Evolutionary conservation across 352 stramenopile species (phyloP).

Genomic region (Phytopythium kandeliae): DNA sequence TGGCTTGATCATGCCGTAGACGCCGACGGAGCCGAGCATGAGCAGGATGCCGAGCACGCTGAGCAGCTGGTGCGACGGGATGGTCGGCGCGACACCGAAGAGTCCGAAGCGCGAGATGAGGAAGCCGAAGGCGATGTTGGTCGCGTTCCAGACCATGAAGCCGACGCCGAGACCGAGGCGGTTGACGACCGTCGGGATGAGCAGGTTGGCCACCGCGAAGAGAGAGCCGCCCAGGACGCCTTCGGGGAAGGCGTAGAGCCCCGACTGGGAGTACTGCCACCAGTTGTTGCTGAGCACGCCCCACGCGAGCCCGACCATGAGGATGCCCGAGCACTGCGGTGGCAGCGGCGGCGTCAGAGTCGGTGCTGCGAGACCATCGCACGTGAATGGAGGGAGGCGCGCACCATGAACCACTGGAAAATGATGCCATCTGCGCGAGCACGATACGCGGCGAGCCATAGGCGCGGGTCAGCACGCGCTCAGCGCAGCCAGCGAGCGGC

Average conservation of each 20-base stretch:
- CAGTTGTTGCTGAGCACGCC: conserved; percentile 80
- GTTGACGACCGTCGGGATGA: conserved; percentile 85
- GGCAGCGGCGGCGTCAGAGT: no score
- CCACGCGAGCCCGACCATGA: conserved; percentile 75
- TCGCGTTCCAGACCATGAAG: conserved; percentile 87
- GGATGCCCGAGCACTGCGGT: conserved; percentile 70
- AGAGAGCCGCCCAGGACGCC: conserved; percentile 69
- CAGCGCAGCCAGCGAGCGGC: neutral
- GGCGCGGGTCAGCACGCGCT: neutral
- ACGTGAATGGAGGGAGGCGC: no score
- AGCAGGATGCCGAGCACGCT: conserved; percentile 66
- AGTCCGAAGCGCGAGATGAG: conserved; percentile 69
- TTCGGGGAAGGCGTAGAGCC: conserved; percentile 76
- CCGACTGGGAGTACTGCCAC: conserved; percentile 60
- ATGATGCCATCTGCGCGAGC: conserved; percentile 84
- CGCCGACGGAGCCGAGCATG: conserved; percentile 74
- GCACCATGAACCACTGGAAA: conserved; percentile 87
- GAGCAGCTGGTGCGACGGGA: conserved; percentile 45
- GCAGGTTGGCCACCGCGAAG: conserved; percentile 74
- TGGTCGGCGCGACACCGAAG: conserved; percentile 56
- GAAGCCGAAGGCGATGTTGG: conserved; percentile 80
- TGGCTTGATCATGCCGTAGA: conserved; percentile 76
- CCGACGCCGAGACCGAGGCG: conserved; percentile 68
- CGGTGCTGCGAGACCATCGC: no score
- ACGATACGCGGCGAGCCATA: neutral